phyloP scores from a whole-genome alignment of 2,329 filamentous ascomycete species.

The Botrytis byssoidea region DNA sequence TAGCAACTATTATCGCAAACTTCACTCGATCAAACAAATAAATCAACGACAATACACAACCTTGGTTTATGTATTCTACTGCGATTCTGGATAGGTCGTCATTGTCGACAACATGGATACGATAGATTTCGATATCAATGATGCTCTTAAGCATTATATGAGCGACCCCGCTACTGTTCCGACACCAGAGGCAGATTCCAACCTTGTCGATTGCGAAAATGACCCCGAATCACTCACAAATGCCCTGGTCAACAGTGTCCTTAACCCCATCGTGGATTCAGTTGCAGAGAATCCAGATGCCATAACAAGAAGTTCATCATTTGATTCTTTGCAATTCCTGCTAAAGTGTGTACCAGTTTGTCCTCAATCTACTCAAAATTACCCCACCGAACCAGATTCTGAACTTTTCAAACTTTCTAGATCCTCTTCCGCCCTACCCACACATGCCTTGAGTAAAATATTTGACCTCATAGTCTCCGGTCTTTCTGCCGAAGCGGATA shows the following conservation, averaged over 20 bases:
- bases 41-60: slow-evolving; percentile 1
- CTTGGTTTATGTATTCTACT: slow-evolving; percentile 17
- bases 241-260: slow-evolving; percentile 74
- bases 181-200: slow-evolving; percentile 80
- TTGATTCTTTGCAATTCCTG: slow-evolving; percentile 93
- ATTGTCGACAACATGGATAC: slow-evolving; percentile 56
- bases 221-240: slow-evolving; percentile 77
- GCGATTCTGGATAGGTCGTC: slow-evolving; percentile 9
- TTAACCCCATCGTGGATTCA: slow-evolving; percentile 90
- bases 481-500: slow-evolving; percentile 79
- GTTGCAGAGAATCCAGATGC: slow-evolving; percentile 90
- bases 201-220: slow-evolving; percentile 87
- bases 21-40: slow-evolving; percentile 5
- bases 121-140: slow-evolving; percentile 91
- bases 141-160: slow-evolving; percentile 94
- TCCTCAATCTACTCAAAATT: slow-evolving; percentile 40
- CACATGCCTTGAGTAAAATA: slow-evolving; percentile 84
- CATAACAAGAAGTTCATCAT: slow-evolving; percentile 71
- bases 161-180: slow-evolving; percentile 82
- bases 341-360: slow-evolving; percentile 82
- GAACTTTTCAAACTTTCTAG: slow-evolving; percentile 67
- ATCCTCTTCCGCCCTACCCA: slow-evolving; percentile 75
- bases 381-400: slow-evolving; percentile 53
- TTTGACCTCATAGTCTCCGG: slow-evolving; percentile 88
- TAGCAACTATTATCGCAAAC: slow-evolving; percentile 20